Evolutionary conservation across 2,329 filamentous ascomycete species (phyloP).

Genomic region (Pestalotiopsis sp.): DNA sequence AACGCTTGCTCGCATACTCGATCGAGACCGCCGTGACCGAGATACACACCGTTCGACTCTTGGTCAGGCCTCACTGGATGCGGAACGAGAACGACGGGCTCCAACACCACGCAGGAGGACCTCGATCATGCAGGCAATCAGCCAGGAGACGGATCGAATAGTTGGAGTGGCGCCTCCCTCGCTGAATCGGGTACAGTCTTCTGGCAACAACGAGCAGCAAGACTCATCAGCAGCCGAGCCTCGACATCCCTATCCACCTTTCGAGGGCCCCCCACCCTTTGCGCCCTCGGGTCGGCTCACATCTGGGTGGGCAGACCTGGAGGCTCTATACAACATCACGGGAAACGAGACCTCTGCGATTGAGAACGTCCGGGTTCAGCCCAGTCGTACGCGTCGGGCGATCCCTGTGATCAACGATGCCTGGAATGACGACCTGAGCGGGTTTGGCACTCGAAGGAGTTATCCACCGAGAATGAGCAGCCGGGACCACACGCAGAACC

Average conservation of each 20-base stretch:
- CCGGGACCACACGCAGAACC: conserved; percentile 43
- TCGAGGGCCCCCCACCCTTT: conserved; percentile 25
- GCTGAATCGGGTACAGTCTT: conserved; percentile 20
- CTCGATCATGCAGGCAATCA: conserved; percentile 30
- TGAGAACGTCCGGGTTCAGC: conserved; percentile 27
- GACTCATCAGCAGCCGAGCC: neutral
- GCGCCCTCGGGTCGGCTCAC: conserved; percentile 27
- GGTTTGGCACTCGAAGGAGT: conserved; percentile 22
- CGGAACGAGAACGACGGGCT: conserved; percentile 29
- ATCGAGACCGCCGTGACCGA: conserved; percentile 31
- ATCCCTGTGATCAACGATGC: conserved; percentile 32
- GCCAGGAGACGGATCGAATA: conserved; percentile 25
- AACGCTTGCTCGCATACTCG: conserved; percentile 30
- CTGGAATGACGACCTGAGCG: conserved; percentile 27
- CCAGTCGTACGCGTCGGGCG: conserved; percentile 27
- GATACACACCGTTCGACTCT: conserved; percentile 25
- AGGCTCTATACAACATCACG: conserved; percentile 41
- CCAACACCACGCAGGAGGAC: conserved; percentile 28
- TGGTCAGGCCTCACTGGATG: conserved; percentile 23
- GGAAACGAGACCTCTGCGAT: conserved; percentile 19
- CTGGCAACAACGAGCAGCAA: conserved; percentile 16
- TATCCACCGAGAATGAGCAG: conserved; percentile 25
- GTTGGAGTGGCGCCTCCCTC: conserved; percentile 14
- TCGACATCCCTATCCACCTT: neutral
- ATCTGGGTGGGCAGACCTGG: conserved; percentile 41